Evolutionary conservation across 2,329 filamentous ascomycete species (phyloP).

Genomic region (Emmonsiellopsis sp.): DNA sequence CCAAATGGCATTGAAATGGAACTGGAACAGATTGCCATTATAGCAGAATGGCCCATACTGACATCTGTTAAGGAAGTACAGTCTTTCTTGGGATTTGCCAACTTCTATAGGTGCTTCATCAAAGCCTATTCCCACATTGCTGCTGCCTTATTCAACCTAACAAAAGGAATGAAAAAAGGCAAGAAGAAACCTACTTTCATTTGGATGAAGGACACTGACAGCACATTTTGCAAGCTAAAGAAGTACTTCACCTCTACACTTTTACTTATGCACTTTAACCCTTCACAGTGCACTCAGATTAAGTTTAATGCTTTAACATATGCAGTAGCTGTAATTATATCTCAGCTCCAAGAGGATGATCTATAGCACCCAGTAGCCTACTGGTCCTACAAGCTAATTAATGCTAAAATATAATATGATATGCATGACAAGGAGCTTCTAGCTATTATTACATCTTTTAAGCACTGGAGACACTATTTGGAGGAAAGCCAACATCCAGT

Average conservation of each 20-base stretch:
- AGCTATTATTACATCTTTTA: slow-evolving; percentile 17
- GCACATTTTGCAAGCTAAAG: slow-evolving; percentile 10
- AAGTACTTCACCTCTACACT: slow-evolving; percentile 11
- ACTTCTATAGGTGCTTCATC: slow-evolving; percentile 27
- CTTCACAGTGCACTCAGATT: slow-evolving; percentile 8
- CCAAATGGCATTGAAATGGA: slow-evolving; percentile 12
- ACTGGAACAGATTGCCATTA: slow-evolving; percentile 11
- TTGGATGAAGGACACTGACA: slow-evolving; percentile 9
- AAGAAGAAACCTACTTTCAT: not conserved
- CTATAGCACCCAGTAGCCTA: slow-evolving; percentile 16
- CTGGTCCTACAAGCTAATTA: slow-evolving; percentile 17
- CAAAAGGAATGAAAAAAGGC: slow-evolving; percentile 1
- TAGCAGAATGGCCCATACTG: slow-evolving; percentile 16
- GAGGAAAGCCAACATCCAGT: slow-evolving; percentile 9
- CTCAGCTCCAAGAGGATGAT: slow-evolving; percentile 11
- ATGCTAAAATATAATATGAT: slow-evolving; percentile 18
- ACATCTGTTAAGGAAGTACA: slow-evolving; percentile 13
- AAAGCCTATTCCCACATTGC: slow-evolving; percentile 14
- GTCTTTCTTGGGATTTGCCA: slow-evolving; percentile 24
- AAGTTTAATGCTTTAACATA: slow-evolving; percentile 18
- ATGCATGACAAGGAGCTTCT: slow-evolving; percentile 25
- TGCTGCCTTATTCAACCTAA: slow-evolving; percentile 11
- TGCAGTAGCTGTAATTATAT: slow-evolving; percentile 10
- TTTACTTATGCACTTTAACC: slow-evolving; percentile 15
- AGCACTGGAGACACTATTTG: slow-evolving; percentile 16